Evolutionary conservation across 176 grass and related monocot species (phyloP).

Genomic region (Hordeum marinum): DNA sequence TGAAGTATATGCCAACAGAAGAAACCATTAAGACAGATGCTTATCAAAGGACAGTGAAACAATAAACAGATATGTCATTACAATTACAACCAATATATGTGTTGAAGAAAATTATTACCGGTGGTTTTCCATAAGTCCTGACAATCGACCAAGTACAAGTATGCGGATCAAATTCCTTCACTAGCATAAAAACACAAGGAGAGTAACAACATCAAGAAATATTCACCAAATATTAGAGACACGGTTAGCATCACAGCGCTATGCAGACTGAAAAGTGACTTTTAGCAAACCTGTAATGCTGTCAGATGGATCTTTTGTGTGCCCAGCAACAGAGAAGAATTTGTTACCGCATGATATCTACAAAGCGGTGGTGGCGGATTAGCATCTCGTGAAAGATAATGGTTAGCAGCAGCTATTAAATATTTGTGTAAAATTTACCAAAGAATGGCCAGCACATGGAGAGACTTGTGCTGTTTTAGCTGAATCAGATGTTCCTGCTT

Average conservation of each 20-base stretch:
- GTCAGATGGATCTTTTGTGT: conserved; percentile 93
- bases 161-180: conserved; percentile 99
- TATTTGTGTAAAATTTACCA: conserved; percentile 50
- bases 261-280: conserved; percentile 16
- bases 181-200: conserved; percentile 57
- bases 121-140: conserved; percentile 83
- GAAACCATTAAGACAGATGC: background rate
- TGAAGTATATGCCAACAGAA: conserved; percentile 1
- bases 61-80: conserved; percentile 10
- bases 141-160: conserved; percentile 87
- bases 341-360: conserved; percentile 85
- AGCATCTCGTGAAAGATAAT: conserved; percentile 13
- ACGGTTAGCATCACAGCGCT: background rate
- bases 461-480: conserved; percentile 38
- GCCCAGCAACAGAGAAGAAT: conserved; percentile 84
- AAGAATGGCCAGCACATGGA: conserved; percentile 94
- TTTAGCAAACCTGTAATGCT: conserved; percentile 74
- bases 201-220: conserved; percentile 20
- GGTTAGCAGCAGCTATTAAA: background rate
- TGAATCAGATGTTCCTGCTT: conserved; percentile 57
- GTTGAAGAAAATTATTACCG: conserved; percentile 63
- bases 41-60: background rate
- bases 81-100: background rate
- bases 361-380: conserved; percentile 18
- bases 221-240: background rate